Percentiles rank a stretch among this genome's conserved stretches.
These are phyloP conservation scores for Microbotryomycetes sp. DNA, from an alignment of 1,284 basidiomycete genomes.

Conservation along the genomic window DNA sequence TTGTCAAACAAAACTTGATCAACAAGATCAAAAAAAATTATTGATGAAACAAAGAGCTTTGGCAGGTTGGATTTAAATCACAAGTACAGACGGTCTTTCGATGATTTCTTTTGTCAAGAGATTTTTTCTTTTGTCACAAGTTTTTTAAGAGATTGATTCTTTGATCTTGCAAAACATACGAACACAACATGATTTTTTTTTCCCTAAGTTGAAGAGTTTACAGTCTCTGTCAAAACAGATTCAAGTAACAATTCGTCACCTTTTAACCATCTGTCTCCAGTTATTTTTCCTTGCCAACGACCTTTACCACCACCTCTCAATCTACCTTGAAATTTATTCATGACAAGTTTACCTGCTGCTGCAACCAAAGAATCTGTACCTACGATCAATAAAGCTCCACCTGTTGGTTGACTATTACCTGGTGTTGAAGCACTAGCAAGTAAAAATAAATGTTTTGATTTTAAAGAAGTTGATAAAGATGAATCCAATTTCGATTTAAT, in stretches of 20 bases:
- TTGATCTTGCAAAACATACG: too few species aligned
- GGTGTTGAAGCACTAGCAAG: slow-evolving; percentile 51
- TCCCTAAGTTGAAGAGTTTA: too few species aligned
- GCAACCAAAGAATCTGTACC: slow-evolving; percentile 21
- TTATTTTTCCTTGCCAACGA: slow-evolving; percentile 35
- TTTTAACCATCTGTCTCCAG: slow-evolving; percentile 21
- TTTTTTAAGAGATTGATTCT: too few species aligned
- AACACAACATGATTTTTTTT: too few species aligned
- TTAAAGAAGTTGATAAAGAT: slow-evolving; percentile 18
- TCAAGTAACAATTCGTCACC: slow-evolving; percentile 12
- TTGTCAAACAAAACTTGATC: too few species aligned
- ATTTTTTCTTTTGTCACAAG: too few species aligned
- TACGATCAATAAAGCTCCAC: slow-evolving; percentile 28
- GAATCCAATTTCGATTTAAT: slow-evolving; percentile 44
- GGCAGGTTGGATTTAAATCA: background rate
- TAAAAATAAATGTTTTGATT: slow-evolving; percentile 48
- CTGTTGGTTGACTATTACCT: slow-evolving; percentile 9
- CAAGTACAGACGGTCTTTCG: too few species aligned
- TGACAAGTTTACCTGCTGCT: slow-evolving; percentile 23
- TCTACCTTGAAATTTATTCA: slow-evolving; percentile 15
- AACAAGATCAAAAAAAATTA: background rate
- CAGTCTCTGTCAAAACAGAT: background rate
- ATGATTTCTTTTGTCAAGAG: too few species aligned
- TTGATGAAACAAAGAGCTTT: background rate
- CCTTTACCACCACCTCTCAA: slow-evolving; percentile 37